phyloP scores from a whole-genome alignment of 2,329 filamentous ascomycete genomes.

The Monilinia aucupariae region DNA sequence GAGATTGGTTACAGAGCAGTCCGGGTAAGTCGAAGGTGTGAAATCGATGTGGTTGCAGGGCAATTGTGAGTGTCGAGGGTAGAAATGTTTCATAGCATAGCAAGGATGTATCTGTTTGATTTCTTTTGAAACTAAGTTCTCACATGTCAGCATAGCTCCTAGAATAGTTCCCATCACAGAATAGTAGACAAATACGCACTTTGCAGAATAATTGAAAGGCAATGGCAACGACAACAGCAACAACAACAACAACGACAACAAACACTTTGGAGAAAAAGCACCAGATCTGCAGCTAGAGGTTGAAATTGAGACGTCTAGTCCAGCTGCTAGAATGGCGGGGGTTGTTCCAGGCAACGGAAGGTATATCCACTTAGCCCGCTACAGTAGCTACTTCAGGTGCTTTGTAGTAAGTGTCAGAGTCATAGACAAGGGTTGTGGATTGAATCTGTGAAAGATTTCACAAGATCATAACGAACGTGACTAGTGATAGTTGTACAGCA shows the following conservation, averaged over 20 bases:
- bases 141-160: slow-evolving; percentile 7
- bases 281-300: not conserved
- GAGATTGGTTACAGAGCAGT: not conserved
- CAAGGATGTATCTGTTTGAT: slow-evolving; percentile 15
- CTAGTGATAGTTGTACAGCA: slow-evolving; percentile 7
- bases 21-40: slow-evolving; percentile 9
- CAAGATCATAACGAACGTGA: slow-evolving; percentile 7
- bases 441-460: not conserved
- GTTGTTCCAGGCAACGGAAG: slow-evolving; percentile 14
- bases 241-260: not conserved
- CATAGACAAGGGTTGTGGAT: not conserved
- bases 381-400: slow-evolving; percentile 12
- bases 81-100: slow-evolving; percentile 24
- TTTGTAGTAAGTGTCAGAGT: slow-evolving; percentile 5
- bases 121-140: slow-evolving; percentile 12
- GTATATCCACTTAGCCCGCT: slow-evolving; percentile 13
- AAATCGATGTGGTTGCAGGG: slow-evolving; percentile 13
- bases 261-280: not conserved
- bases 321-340: slow-evolving; percentile 13
- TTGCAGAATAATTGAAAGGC: not conserved
- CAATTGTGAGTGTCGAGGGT: slow-evolving; percentile 18
- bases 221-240: not conserved
- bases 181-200: not conserved
- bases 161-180: not conserved
- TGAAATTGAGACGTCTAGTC: slow-evolving; percentile 6